A percentile compares a stretch with the other conserved stretches of the same genome.
Evolutionary conservation across 345 rosid genomes (phyloP).

Genomic region (Eucalyptus lansdowneana): DNA sequence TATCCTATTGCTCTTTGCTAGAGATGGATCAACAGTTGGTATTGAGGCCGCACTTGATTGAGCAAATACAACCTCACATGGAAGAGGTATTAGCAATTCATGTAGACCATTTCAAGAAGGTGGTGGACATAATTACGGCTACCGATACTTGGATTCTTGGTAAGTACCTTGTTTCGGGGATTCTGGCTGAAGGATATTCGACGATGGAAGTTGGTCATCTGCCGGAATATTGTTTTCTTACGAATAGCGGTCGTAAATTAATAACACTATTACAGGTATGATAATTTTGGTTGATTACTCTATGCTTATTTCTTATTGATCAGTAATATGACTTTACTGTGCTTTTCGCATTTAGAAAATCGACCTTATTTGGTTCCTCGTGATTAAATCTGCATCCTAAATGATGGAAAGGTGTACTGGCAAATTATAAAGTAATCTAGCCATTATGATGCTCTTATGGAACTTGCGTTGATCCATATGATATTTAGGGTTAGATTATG

Average conservation of each 20-base stretch:
- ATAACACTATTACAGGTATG: slow-evolving; percentile 48
- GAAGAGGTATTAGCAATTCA: slow-evolving; percentile 33
- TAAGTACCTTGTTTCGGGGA: slow-evolving; percentile 35
- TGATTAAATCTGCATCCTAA: not conserved
- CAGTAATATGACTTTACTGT: not conserved
- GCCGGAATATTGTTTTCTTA: slow-evolving; percentile 39
- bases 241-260: slow-evolving; percentile 51
- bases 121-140: slow-evolving; percentile 28
- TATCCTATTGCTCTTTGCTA: slow-evolving; percentile 35
- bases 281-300: not conserved
- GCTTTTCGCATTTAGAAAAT: not conserved
- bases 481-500: not conserved
- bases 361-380: not conserved
- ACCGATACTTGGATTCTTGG: slow-evolving; percentile 46
- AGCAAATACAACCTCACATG: slow-evolving; percentile 28
- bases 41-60: slow-evolving; percentile 21
- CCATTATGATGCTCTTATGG: not conserved
- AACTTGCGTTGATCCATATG: not conserved
- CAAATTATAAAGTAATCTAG: not conserved
- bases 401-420: not conserved
- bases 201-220: slow-evolving; percentile 16
- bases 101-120: slow-evolving; percentile 44
- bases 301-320: not conserved
- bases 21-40: slow-evolving; percentile 20
- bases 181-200: slow-evolving; percentile 14